Conservation (phyloP, 2,329 filamentous ascomycete species). For the Rutstroemia sp. region DNA sequence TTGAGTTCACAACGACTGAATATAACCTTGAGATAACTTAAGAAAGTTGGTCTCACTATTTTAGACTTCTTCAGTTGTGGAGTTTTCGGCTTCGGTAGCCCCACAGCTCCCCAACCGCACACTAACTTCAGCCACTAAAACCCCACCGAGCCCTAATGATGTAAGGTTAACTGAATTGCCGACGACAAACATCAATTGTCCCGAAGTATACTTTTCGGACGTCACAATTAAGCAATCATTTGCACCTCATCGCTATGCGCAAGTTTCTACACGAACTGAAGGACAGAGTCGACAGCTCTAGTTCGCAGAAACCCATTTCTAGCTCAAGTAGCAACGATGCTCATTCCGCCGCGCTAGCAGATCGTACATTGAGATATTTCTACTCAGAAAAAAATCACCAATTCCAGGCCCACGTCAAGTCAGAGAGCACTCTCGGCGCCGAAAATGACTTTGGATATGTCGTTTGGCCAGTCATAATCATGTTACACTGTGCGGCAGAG, state of each 20-base stretch:
- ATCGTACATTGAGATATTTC: slow-evolving; percentile 10
- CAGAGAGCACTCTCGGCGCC: slow-evolving; percentile 9
- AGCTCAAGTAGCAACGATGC: not conserved
- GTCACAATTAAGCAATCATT: too few relatives aligned
- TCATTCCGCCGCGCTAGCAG: not conserved
- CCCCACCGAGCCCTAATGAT: too few relatives aligned
- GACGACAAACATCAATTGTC: too few relatives aligned
- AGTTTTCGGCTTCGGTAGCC: too few relatives aligned
- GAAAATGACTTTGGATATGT: slow-evolving; percentile 17
- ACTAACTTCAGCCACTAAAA: too few relatives aligned
- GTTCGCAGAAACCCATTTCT: not conserved
- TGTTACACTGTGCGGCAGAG: slow-evolving; percentile 15
- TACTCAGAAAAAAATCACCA: slow-evolving; percentile 7
- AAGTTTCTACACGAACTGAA: not conserved
- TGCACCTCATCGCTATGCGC: not conserved
- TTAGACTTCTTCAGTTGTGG: too few relatives aligned
- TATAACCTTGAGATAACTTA: too few relatives aligned
- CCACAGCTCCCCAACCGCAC: too few relatives aligned
- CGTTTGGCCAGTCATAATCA: slow-evolving; percentile 19
- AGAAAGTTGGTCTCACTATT: too few relatives aligned
- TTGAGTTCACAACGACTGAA: too few relatives aligned
- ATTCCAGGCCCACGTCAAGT: slow-evolving; percentile 13
- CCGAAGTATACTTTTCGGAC: too few relatives aligned
- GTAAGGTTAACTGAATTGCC: too few relatives aligned
- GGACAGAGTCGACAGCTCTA: not conserved